Evolutionary conservation across 768 basidiomycete species (phyloP).

Genomic region (Amanita exitialis): DNA sequence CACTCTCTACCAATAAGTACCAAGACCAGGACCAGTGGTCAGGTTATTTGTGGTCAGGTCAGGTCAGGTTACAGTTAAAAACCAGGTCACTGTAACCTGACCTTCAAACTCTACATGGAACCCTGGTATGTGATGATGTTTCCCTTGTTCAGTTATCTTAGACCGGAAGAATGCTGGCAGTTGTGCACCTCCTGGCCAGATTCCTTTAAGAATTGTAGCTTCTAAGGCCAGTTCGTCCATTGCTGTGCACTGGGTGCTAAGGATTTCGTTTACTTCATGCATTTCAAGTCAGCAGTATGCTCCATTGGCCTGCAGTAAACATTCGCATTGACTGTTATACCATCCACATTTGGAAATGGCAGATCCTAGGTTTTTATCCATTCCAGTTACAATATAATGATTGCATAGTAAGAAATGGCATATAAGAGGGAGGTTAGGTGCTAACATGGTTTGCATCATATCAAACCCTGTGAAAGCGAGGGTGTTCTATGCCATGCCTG

Average conservation of each 20-base stretch:
- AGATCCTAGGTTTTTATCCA: not conserved
- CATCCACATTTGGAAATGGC: not conserved
- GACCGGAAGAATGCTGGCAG: conserved; percentile 8
- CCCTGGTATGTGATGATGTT: not conserved
- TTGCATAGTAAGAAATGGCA: not conserved
- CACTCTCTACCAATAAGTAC: too few species aligned
- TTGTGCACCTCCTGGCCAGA: conserved; percentile 5
- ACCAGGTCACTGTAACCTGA: too few species aligned
- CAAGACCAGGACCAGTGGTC: too few species aligned
- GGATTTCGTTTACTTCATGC: not conserved
- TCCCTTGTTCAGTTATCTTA: conserved; percentile 3
- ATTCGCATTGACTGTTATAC: too few species aligned
- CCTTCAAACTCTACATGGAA: too few species aligned
- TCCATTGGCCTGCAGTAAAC: too few species aligned
- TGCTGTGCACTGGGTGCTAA: not conserved
- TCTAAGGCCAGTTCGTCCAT: not conserved
- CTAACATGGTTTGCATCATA: too few species aligned
- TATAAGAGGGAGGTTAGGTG: not conserved
- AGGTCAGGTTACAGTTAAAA: too few species aligned
- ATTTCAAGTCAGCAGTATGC: too few species aligned
- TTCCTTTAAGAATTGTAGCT: conserved; percentile 9
- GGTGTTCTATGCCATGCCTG: too few species aligned
- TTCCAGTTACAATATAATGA: not conserved
- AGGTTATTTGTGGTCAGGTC: too few species aligned
- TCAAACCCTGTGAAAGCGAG: too few species aligned